phyloP scores from a whole-genome alignment of 1,284 basidiomycete genomes.

The Melampsora larici-populina region DNA sequence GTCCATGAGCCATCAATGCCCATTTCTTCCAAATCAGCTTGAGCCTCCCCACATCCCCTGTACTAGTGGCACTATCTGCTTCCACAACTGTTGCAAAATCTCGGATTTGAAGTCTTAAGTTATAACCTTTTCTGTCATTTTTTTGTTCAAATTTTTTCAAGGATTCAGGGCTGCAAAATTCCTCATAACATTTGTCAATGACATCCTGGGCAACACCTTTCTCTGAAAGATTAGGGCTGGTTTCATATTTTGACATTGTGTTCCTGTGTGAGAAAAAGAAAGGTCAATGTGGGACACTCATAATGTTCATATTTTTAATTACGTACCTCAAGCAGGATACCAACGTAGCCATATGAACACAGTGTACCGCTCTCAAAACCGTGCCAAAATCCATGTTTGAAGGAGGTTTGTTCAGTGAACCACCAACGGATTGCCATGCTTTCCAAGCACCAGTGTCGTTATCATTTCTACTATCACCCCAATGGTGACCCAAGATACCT shows the following conservation, averaged over 20 bases:
- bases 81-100: constrained; percentile 18
- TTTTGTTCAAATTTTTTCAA: too few relatives aligned
- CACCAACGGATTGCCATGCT: not conserved
- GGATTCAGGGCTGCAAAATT: too few relatives aligned
- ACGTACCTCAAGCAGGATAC: not conserved
- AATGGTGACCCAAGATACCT: not conserved
- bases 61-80: not conserved
- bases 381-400: constrained; percentile 8
- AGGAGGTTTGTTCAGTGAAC: not conserved
- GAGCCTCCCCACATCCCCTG: not conserved
- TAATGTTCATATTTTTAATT: not conserved
- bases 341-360: not conserved
- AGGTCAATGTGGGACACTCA: too few relatives aligned
- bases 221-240: too few relatives aligned
- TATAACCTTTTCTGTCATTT: too few relatives aligned
- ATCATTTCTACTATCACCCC: not conserved
- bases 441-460: too few relatives aligned
- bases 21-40: constrained; percentile 18
- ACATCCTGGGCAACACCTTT: not conserved
- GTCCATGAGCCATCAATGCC: not conserved
- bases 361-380: not conserved
- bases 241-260: too few relatives aligned
- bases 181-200: too few relatives aligned
- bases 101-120: not conserved
- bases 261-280: not conserved